Evolutionary conservation across 2,329 filamentous ascomycete genomes (phyloP), one percentile per base, ranked within the genome.

Genomic region (Beauveria varroae): DNA sequence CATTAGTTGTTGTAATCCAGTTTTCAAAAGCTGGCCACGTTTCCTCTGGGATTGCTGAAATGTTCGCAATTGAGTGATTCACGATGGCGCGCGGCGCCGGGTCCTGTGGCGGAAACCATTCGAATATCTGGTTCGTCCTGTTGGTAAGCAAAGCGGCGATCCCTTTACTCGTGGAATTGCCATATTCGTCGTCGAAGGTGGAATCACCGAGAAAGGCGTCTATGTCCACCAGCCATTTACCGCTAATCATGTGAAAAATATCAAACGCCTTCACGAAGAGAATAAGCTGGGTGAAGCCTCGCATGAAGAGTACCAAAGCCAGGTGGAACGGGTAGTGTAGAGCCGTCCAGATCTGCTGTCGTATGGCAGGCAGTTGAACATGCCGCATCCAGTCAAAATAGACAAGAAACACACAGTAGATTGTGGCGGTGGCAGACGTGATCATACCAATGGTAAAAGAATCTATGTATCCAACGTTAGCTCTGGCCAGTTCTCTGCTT

Each of bases 301-400:
- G 85, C 50, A 86, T 80, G n/a, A 87, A 79, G 7, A 88, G 78
- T 16, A 86, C 80, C 37, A 89, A 79, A 6, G 81, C 75, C 2
- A 87, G 77, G 65, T 89, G 85, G 66, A 88, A 83, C 0, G 85
- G 85, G 63, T 87, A 83, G 71, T 88, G 86, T 1, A 84, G 69
- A 2, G 76, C 61, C 0, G 80, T 78, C 83, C 82, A 86, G 57
- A 84, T 71, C 56, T 86, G 82, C 65, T 88, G 86, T 5, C 82
- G 79, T 51, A 84, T 74, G 70, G 77, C 62, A 71, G 82, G 70
- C 76, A 79, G 82, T 37, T 86, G 79, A 62, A 85, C 80, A 56
- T 84, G 84, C 68, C 86, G 86, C 71, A 86, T 84, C 82, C 84
- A 88, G 65, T 88, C 78, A 59, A 88, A 80, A 63, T 80, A 79